Base-by-base conservation (phyloP, 2,329 filamentous ascomycete species). In the Fusarium coffeatum region DNA sequence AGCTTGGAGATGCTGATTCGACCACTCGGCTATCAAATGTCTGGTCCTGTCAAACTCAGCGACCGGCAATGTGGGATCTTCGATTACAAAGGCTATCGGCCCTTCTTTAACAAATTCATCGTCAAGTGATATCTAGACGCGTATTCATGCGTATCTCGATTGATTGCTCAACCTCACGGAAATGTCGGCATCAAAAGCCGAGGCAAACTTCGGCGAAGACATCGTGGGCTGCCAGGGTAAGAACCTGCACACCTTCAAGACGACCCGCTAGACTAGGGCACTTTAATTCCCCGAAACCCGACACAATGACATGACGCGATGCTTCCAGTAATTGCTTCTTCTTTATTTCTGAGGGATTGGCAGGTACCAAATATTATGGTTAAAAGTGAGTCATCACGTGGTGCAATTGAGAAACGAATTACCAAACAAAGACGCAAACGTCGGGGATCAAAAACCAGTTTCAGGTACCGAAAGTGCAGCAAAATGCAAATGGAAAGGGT, bases 281-380 rank as follows among this genome's bases (percentile, higher is more conserved):
- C 23, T 47, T 23, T 18, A 60, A 66, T 54, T 60, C 55, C 37
- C 63, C 63, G 61, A 66, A 30, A 8, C 15, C 30, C 28, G 37
- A 20, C 18, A 22, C 5, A 7, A 40, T 43, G 9, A 22, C 27
- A 59, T 51, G 40, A 23, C 32, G 12, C 34, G 40, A 22, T 28
- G n/a, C 18, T 7, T 11, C 3, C 4, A 9, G n/a, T 8, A 2
- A 7, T 16, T 25, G 12, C 10, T 15, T n/a, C n/a, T 30, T 42
- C 23, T 42, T 42, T 5, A 25, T 25, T 8, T 10, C 32, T 40
- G 23, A 34, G 18, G 25, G 32, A 34, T 11, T 20, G 27, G 23
- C 16, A 18, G 40, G 16, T 8, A 18, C 3, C 10, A 10, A 16
- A 9, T 23, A 8, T 49, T 12, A 5, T n/a, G 15, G 28, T 50